Evolutionary conservation across 257 asterid genomes (phyloP).

Genomic region (Oldenlandia corymbosa): DNA sequence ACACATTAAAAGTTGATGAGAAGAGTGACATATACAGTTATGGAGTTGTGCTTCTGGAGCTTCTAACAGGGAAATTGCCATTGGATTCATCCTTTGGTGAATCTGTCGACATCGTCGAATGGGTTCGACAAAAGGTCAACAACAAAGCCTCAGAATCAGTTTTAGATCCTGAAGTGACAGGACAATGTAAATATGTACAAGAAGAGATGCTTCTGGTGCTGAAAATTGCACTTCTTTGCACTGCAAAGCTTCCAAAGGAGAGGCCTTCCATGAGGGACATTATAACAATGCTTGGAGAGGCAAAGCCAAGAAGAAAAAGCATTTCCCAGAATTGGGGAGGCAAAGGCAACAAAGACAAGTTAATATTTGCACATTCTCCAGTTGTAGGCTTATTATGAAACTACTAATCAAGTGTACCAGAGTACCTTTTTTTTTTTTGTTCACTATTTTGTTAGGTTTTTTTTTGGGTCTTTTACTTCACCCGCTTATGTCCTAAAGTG

Average conservation of each 20-base stretch:
- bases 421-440: neutral
- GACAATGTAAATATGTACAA: constrained; percentile 54
- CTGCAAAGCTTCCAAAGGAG: constrained; percentile 74
- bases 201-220: constrained; percentile 81
- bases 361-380: constrained; percentile 72
- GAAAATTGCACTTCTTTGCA: constrained; percentile 67
- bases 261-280: constrained; percentile 80
- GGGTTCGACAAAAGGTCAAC: constrained; percentile 48
- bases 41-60: constrained; percentile 81
- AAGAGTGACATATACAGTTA: constrained; percentile 78
- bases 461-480: neutral
- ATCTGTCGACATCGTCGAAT: constrained; percentile 53
- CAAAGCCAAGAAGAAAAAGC: constrained; percentile 78
- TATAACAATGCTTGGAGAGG: constrained; percentile 77
- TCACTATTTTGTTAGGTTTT: too few species aligned
- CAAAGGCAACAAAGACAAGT: constrained; percentile 49
- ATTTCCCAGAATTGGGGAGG: constrained; percentile 62
- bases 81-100: constrained; percentile 64
- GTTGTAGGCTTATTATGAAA: constrained; percentile 61
- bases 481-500: neutral
- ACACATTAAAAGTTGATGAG: constrained; percentile 77
- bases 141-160: constrained; percentile 26
- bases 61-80: constrained; percentile 57
- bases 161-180: constrained; percentile 59
- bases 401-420: neutral